Evolutionary conservation across 2,329 filamentous ascomycete species (phyloP), one percentile per base, ranked within the genome.

Genomic region (Ramularia endophylla): DNA sequence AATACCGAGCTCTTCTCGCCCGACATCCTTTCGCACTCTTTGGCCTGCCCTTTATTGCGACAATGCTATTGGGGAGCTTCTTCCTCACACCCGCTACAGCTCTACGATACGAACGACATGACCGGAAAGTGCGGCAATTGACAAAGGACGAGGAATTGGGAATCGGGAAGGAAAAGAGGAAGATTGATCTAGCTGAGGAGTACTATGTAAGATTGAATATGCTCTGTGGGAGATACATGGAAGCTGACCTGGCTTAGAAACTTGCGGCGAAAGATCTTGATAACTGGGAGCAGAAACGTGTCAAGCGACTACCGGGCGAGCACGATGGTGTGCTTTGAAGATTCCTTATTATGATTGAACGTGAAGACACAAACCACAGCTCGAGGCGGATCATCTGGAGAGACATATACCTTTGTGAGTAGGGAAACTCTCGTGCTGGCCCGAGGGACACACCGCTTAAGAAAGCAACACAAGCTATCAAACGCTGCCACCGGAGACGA

Each of bases 231-330:
- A n/a, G n/a, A n/a, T n/a, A n/a, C n/a, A n/a, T n/a, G n/a, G n/a
- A n/a, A n/a, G 44, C 47, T 51, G 37, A 54, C 30, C 17, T 36
- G 35, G 29, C 7, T 12, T 64, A 92, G 85, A 79, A 81, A 67
- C 71, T 86, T 28, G 85, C 87, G 54, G 85, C 86, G 22, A 94
- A 94, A 65, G 92, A 97, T 61, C 69, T 97, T 47, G 90, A 98
- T 58, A 78, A 87, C 60, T 98, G 92, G 92, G 90, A 97, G 64
- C 92, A 97, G 68, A 94, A 92, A 67, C 80, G 94, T 39, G 88
- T 97, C 8, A 81, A 95, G 69, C 75, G 92, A 61, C 74, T 95
- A 46, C 81, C 86, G 15, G 92, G 92, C 52, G 94, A 98, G 65
- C 84, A 79, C 46, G 90, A 98, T 63, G 90, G 90, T 25, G 77